These are phyloP conservation scores for Penicillium manginii DNA, from an alignment of 495 filamentous ascomycete genomes.

Conservation along the genomic window DNA sequence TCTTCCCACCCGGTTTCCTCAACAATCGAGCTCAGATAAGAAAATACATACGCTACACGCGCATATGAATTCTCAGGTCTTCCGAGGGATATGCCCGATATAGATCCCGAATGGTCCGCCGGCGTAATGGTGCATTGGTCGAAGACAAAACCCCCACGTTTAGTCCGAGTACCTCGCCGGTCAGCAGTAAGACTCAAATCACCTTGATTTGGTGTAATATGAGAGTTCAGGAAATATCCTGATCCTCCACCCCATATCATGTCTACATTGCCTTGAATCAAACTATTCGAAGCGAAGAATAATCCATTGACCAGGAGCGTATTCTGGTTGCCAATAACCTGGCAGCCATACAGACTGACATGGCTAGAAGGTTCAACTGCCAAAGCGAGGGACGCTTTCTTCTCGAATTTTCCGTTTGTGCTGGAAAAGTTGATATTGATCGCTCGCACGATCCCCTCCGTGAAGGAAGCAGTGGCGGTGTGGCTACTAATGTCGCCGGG, in stretches of 20 bases:
- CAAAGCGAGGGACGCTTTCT: not conserved
- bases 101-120: conserved; percentile 3
- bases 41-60: conserved; percentile 61
- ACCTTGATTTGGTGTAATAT: conserved; percentile 42
- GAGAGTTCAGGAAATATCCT: conserved; percentile 63
- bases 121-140: conserved; percentile 17
- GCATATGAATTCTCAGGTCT: conserved; percentile 63
- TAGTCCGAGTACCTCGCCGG: conserved; percentile 23
- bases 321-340: conserved; percentile 19
- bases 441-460: not conserved
- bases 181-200: conserved; percentile 52
- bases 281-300: conserved; percentile 15
- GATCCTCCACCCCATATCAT: conserved; percentile 22
- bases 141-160: conserved; percentile 19
- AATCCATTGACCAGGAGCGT: conserved; percentile 18
- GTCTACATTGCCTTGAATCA: conserved; percentile 19
- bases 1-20: conserved; percentile 59
- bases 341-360: conserved; percentile 6
- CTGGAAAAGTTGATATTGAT: conserved; percentile 11
- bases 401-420: not conserved
- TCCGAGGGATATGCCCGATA: conserved; percentile 52
- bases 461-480: not conserved
- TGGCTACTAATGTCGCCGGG: no score
- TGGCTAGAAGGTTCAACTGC: not conserved
- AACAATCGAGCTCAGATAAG: conserved; percentile 52